phyloP scores from a whole-genome alignment of 148 eudicot genomes.

The Linanthus parryae region DNA sequence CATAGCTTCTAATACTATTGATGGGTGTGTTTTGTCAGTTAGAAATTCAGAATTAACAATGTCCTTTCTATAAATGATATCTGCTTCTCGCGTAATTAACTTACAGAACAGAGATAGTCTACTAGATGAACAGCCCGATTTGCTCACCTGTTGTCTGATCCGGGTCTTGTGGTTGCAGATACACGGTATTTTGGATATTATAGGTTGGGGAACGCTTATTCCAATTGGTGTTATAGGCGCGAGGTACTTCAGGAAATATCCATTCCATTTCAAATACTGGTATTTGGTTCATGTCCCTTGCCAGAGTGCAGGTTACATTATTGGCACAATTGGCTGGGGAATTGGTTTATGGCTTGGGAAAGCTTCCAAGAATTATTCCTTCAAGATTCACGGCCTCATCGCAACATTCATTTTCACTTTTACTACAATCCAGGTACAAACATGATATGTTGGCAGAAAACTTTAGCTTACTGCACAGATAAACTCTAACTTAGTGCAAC shows the following conservation, averaged over 20 bases:
- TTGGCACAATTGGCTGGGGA: conserved; percentile 54
- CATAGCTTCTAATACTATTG: no score
- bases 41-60: no score
- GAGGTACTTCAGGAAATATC: conserved; percentile 39
- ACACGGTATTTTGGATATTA: conserved; percentile 48
- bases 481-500: neutral
- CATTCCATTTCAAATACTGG: conserved; percentile 27
- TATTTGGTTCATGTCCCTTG: conserved; percentile 29
- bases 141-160: neutral
- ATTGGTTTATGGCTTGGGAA: conserved; percentile 49
- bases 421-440: conserved; percentile 51
- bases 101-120: neutral
- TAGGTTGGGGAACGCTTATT: conserved; percentile 58
- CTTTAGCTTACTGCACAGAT: no score
- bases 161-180: conserved; percentile 14
- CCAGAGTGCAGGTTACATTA: conserved; percentile 36
- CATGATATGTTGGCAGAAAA: neutral
- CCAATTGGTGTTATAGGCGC: conserved; percentile 62
- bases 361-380: conserved; percentile 22
- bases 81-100: neutral
- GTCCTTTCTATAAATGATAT: no score
- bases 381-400: conserved; percentile 30
- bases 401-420: conserved; percentile 46
- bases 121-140: neutral
- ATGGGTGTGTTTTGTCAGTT: no score